phyloP scores from a whole-genome alignment of 2,329 filamentous ascomycete genomes.

The Gremmenia infestans region DNA sequence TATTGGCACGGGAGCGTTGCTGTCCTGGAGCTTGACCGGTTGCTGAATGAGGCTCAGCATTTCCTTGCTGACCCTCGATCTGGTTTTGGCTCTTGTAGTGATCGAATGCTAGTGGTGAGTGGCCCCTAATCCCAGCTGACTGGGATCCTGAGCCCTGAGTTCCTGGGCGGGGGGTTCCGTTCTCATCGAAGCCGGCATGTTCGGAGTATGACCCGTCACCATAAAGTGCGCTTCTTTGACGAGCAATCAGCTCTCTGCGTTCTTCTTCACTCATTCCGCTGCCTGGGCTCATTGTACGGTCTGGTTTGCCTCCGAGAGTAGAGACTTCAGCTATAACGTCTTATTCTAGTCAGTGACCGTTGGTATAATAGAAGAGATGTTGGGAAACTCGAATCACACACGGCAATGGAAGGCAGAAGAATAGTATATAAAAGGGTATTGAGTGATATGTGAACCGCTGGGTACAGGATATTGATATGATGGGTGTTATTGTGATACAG shows the following conservation, averaged over 20 bases:
- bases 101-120: slow-evolving; percentile 78
- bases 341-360: slow-evolving; percentile 37
- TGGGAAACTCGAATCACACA: slow-evolving; percentile 33
- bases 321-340: slow-evolving; percentile 64
- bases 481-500: slow-evolving; percentile 54
- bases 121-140: slow-evolving; percentile 62
- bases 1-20: slow-evolving; percentile 66
- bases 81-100: slow-evolving; percentile 46
- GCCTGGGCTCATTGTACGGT: slow-evolving; percentile 78
- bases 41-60: slow-evolving; percentile 46
- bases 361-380: slow-evolving; percentile 18
- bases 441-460: slow-evolving; percentile 28
- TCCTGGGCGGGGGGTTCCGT: slow-evolving; percentile 55
- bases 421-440: slow-evolving; percentile 33
- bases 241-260: slow-evolving; percentile 90
- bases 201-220: slow-evolving; percentile 70
- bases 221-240: slow-evolving; percentile 91
- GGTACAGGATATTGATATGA: slow-evolving; percentile 26
- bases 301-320: slow-evolving; percentile 66
- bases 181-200: slow-evolving; percentile 64
- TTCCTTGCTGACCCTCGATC: slow-evolving; percentile 28
- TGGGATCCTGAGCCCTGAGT: slow-evolving; percentile 59
- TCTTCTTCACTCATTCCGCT: slow-evolving; percentile 88
- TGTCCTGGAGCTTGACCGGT: slow-evolving; percentile 31
- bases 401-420: slow-evolving; percentile 30